phyloP scores from a whole-genome alignment of 257 asterid genomes.

The Solanum peruvianum region DNA sequence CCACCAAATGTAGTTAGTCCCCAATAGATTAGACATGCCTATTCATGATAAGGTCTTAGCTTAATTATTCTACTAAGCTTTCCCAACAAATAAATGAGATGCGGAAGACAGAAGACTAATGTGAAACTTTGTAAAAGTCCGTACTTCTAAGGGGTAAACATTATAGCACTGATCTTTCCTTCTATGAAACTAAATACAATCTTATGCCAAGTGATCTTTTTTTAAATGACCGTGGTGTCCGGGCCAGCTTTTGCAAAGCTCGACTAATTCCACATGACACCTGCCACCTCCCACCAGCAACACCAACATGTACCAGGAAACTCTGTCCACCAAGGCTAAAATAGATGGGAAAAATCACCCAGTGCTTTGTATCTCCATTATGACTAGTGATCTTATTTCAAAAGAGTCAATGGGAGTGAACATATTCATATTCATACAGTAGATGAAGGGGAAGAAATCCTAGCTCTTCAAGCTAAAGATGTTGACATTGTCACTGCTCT shows the following conservation, averaged over 20 bases:
- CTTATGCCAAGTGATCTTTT: not conserved
- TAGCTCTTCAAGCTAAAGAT: not conserved
- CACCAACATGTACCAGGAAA: not conserved
- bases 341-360: not conserved
- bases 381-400: not conserved
- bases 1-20: not conserved
- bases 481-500: not conserved
- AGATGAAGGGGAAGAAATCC: not conserved
- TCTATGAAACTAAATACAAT: not conserved
- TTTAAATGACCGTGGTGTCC: not conserved
- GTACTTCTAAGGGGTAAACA: not conserved
- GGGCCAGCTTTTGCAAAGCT: too few relatives aligned
- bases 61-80: not conserved
- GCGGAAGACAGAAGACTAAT: not conserved
- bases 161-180: not conserved
- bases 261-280: not conserved
- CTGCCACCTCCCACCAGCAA: not conserved
- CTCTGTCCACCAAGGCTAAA: not conserved
- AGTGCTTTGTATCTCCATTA: not conserved
- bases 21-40: not conserved
- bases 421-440: not conserved
- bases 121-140: not conserved
- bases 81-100: not conserved
- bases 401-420: not conserved
- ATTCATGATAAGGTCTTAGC: not conserved